Evolutionary conservation across 192 early-diverging fungal genomes (phyloP).

Genomic region (Funneliformis mosseae): DNA sequence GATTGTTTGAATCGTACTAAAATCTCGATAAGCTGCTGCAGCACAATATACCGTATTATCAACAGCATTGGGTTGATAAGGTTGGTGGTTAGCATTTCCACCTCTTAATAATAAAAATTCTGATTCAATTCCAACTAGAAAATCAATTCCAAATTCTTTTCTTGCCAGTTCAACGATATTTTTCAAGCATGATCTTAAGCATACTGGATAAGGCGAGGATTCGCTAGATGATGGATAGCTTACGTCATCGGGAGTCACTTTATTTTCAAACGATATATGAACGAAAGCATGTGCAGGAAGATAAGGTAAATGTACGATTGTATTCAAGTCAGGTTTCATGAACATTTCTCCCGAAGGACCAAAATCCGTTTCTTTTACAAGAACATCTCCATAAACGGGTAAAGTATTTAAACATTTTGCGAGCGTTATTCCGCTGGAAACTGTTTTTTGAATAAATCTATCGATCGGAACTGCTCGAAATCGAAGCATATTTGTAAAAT

Average conservation of each 20-base stretch:
- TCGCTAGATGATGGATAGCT: not conserved
- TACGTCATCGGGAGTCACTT: not conserved
- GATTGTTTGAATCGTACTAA: not conserved
- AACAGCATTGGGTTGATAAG: not conserved
- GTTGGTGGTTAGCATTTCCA: no score
- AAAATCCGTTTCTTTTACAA: not conserved
- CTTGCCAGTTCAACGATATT: constrained; percentile 7
- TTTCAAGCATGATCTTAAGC: not conserved
- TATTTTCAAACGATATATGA: constrained; percentile 10
- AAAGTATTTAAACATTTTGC: not conserved
- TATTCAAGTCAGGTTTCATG: constrained; percentile 26
- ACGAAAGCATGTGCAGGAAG: constrained; percentile 18
- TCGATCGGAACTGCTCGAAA: constrained; percentile 22
- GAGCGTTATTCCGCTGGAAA: not conserved
- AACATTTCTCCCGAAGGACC: not conserved
- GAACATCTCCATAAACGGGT: not conserved
- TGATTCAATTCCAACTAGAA: constrained; percentile 18
- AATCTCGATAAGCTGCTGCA: not conserved
- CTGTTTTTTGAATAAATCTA: not conserved
- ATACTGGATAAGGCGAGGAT: not conserved
- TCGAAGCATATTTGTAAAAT: not conserved
- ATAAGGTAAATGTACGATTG: constrained; percentile 9
- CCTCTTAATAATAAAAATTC: constrained; percentile 15
- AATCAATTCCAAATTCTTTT: constrained; percentile 16
- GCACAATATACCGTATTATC: not conserved